Base-by-base conservation (phyloP, 2,329 filamentous ascomycete species). In the Aspergillus japonicus region DNA sequence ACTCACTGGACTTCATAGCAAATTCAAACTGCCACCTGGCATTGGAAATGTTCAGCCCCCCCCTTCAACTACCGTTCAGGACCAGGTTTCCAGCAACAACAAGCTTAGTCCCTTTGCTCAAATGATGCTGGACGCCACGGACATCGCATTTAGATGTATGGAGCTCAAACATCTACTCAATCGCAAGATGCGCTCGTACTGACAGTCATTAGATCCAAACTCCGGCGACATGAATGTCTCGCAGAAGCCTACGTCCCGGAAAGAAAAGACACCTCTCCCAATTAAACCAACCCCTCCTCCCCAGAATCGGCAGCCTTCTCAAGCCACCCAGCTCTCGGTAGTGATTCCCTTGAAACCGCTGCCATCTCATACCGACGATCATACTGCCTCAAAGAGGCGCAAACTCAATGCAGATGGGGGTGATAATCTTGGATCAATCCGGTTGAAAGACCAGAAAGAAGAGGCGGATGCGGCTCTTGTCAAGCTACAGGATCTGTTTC, bases 401-500 rank as follows among this genome's bases (percentile, higher is more conserved):
- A 89, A 85, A 67, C 73, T 82, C 58, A 87, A 85, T 61, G 76
- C 77, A 21, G 79, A 83, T 53, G 82, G 80, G 7, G 81, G 84
- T 12, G 83, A 85, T 57, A 85, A 84, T 53, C 74, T 85, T 2
- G 78, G 89, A 21, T 81, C 85, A 16, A 77, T 88, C 49, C 86
- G 85, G 47, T 80, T 92, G 2, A 77, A 70, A 59, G 92, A 96
- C 69, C 91, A 96, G 73, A 88, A 89, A 54, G 88, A 96, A 67
- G 88, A 92, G 69, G 90, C 89, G 4, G 88, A 96, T 67, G 83
- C 86, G 11, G 89, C 91, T 48, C 82, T 93, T 50, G 80, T 88
- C 56, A 87, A 88, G 57, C 78, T 99, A 12, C 85, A 89, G 58
- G 83, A 84, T 42, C 83, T 92, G 51, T 80, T 96, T 3, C 81